These are phyloP conservation scores for Eleusine coracana DNA, from an alignment of 176 grass and related monocot genomes.

Conservation along the genomic window DNA sequence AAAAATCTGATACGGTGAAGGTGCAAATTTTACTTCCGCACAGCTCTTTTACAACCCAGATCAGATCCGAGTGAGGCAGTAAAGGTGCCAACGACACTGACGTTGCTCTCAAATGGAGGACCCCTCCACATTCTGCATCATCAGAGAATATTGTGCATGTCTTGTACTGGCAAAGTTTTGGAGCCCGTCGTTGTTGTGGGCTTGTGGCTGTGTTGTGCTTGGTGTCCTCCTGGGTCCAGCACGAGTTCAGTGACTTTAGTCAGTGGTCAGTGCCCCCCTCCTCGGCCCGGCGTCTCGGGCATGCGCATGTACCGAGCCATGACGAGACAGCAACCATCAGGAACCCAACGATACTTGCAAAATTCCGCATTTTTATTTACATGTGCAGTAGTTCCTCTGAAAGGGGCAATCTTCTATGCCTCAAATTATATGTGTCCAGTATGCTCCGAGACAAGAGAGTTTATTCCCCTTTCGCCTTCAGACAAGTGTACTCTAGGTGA, in stretches of 20 bases:
- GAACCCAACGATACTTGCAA: not conserved
- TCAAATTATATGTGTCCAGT: not conserved
- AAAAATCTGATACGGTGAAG: not conserved
- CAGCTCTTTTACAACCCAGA: not conserved
- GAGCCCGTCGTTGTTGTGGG: not conserved
- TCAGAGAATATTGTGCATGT: not conserved
- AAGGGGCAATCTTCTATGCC: not conserved
- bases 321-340: not conserved
- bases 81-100: not conserved
- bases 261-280: not conserved
- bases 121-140: conserved; percentile 16
- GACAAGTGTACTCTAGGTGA: conserved; percentile 4
- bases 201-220: not conserved
- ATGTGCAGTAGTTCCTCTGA: not conserved
- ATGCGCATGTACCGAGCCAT: not conserved
- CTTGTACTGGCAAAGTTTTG: not conserved
- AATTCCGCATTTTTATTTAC: not conserved
- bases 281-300: not conserved
- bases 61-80: not conserved
- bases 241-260: not conserved
- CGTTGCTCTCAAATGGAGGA: not conserved
- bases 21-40: not conserved
- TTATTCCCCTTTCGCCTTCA: not conserved
- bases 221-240: not conserved
- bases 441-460: not conserved